Percentiles rank a stretch among this genome's conserved stretches.
These are phyloP conservation scores for Phaeosphaeriaceae sp. DNA, from an alignment of 2,329 filamentous ascomycete genomes.

Conservation along the genomic window DNA sequence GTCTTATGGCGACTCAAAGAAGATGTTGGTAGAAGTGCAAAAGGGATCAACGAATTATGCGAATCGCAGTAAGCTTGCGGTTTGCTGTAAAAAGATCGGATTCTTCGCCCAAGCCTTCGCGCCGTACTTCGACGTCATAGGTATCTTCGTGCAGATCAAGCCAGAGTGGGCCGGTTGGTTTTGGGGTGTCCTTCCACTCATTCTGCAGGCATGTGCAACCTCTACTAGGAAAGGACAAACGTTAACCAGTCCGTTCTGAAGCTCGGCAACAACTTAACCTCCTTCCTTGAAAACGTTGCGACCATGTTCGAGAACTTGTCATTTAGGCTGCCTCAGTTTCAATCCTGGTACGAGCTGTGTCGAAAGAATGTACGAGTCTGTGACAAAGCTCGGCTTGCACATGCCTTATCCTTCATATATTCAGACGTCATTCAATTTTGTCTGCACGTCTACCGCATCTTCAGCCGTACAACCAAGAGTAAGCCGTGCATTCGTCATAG, in stretches of 20 bases:
- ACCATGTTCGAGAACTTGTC: not conserved
- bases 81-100: slow-evolving; percentile 1
- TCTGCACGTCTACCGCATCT: not conserved
- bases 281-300: not conserved
- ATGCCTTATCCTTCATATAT: not conserved
- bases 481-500: not conserved
- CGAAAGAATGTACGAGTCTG: not conserved
- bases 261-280: not conserved
- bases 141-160: slow-evolving; percentile 3
- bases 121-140: slow-evolving; percentile 1
- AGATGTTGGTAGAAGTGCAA: not conserved
- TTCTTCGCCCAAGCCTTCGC: not conserved
- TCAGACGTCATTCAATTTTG: not conserved
- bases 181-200: not conserved
- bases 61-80: not conserved
- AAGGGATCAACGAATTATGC: not conserved
- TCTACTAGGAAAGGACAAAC: too few relatives aligned
- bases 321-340: slow-evolving; percentile 1
- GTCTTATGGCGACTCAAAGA: not conserved
- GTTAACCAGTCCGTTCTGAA: not conserved
- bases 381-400: not conserved
- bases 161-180: slow-evolving; percentile 2
- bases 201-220: not conserved
- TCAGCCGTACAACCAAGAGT: not conserved
- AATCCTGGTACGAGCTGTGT: not conserved